Evolutionary conservation across 169 alveolate genomes (phyloP), one percentile per base, ranked within the genome.

Genomic region (Cryptosporidium ryanae): DNA sequence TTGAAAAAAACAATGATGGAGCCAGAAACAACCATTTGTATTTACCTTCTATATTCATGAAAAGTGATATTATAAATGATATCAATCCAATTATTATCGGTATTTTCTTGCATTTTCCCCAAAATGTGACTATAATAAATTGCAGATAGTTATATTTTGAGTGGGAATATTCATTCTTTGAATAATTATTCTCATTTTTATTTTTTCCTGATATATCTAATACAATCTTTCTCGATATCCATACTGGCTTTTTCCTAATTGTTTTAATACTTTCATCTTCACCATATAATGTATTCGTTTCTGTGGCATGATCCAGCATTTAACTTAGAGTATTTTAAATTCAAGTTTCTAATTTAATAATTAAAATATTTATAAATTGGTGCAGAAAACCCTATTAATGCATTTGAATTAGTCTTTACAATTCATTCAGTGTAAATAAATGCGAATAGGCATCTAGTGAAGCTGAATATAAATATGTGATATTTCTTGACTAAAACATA

Each of bases 181-280:
- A 71, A 34, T 76, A 76, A 1, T 76, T 76, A 32, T 76, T 76
- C 23, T 55, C 59, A 38, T 43, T 70, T 32, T 43, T 23, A 18
- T 32, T 29, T 38, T 76, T 63, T 7, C 71, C 71, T 10, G 87
- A 59, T 23, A 61, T 21, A n/a, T 76, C 27, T 44, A 76, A 61
- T 23, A 76, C n/a, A 15, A 76, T 76, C 32, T 76, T 76, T 48
- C 87, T 76, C 3, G 87, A 59, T 12, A 76, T 61, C 87, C 87
- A 76, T 3, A 76, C 76, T 4, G 87, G 87, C 34, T 46, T 76
- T 18, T 76, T 76, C 31, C 21, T 61, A 32, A 76, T 76, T 2
- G 76, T 70, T 55, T 76, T 76, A 17, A 76, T 76, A 46, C 38
- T 76, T 13, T 76, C 63, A 55, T 57, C 87, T 17, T 76, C 87